Conservation (phyloP, 2,329 filamentous ascomycete genomes). For the Rutstroemia sydowiana region DNA sequence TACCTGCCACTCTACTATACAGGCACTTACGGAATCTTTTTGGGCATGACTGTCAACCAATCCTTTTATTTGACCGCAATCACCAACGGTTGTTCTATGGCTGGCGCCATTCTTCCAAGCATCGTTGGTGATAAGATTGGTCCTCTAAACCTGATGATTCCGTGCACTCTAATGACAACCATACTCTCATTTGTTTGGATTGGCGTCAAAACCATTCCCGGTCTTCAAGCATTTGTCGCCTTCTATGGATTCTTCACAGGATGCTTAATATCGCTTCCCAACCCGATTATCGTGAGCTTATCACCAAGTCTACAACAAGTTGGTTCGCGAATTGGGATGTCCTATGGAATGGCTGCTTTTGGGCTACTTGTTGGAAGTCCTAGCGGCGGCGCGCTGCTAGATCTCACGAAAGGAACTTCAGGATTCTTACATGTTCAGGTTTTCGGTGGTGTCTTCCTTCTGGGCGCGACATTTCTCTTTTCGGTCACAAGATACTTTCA, state of each 20-base stretch:
- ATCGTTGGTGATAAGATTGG: slow-evolving; percentile 45
- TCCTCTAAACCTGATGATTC: slow-evolving; percentile 38
- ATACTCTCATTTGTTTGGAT: slow-evolving; percentile 44
- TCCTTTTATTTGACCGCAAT: slow-evolving; percentile 15
- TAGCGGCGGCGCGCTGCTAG: slow-evolving; percentile 38
- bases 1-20: slow-evolving; percentile 46
- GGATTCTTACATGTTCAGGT: not conserved
- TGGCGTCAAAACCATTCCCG: slow-evolving; percentile 41
- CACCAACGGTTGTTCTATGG: slow-evolving; percentile 34
- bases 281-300: slow-evolving; percentile 12
- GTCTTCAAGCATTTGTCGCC: slow-evolving; percentile 55
- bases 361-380: slow-evolving; percentile 31
- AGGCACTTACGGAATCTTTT: slow-evolving; percentile 18
- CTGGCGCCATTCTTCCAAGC: slow-evolving; percentile 47
- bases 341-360: slow-evolving; percentile 40
- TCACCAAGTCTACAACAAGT: slow-evolving; percentile 38
- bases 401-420: not conserved
- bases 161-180: slow-evolving; percentile 41
- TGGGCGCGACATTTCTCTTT: not conserved
- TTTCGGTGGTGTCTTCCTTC: not conserved
- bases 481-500: not conserved
- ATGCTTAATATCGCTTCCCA: slow-evolving; percentile 42
- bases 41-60: slow-evolving; percentile 33
- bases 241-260: slow-evolving; percentile 64
- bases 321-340: slow-evolving; percentile 46